These are phyloP conservation scores for Metschnikowia cerradonensis DNA, from an alignment of 805 yeast genomes.

Conservation along the genomic window DNA sequence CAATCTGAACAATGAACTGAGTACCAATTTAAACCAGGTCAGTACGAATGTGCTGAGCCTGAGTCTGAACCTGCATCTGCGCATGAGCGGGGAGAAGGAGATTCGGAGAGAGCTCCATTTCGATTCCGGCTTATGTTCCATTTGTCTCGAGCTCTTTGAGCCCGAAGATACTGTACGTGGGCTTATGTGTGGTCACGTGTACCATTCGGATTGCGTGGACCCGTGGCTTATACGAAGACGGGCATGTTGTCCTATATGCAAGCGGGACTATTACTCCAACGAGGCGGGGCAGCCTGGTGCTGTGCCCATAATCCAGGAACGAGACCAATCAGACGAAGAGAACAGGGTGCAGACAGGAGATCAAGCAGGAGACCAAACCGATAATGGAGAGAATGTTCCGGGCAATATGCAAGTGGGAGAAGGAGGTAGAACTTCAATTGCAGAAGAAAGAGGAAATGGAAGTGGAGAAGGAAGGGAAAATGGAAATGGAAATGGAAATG, in stretches of 20 bases:
- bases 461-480: neutral
- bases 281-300: slow-evolving; percentile 2
- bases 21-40: neutral
- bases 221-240: slow-evolving; percentile 76
- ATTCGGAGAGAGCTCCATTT: slow-evolving; percentile 40
- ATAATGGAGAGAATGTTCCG: neutral
- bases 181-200: slow-evolving; percentile 76
- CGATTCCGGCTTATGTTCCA: slow-evolving; percentile 71
- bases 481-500: too few species aligned
- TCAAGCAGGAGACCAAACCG: too few species aligned
- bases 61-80: neutral
- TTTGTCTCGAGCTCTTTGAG: slow-evolving; percentile 66
- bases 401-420: neutral
- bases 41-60: neutral
- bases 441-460: too few species aligned
- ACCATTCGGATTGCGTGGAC: slow-evolving; percentile 73
- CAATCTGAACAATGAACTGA: too few species aligned
- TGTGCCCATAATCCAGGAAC: neutral
- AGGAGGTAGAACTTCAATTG: too few species aligned
- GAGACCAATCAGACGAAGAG: neutral
- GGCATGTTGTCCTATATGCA: slow-evolving; percentile 84
- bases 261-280: slow-evolving; percentile 50
- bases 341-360: too few species aligned
- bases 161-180: slow-evolving; percentile 66
- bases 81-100: neutral